phyloP scores from a whole-genome alignment of 345 rosid species.

The Arabis alpina region DNA sequence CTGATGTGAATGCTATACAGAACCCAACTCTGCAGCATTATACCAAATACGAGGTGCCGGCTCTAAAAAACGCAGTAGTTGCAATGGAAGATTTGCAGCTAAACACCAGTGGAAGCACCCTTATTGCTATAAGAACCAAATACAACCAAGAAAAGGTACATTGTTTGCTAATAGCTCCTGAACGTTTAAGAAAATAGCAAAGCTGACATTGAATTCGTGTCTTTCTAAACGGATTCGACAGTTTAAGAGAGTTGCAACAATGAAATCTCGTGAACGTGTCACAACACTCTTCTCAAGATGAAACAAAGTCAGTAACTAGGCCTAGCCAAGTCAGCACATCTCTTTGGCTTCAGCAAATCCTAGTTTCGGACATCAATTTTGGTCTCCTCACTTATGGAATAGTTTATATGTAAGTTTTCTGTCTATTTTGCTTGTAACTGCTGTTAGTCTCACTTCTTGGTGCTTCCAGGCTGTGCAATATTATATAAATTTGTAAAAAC shows the following conservation, averaged over 20 bases:
- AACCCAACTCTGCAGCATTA: conserved; percentile 89
- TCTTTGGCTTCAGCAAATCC: too few species aligned
- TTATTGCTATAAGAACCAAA: conserved; percentile 60
- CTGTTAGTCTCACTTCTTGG: too few species aligned
- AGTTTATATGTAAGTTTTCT: too few species aligned
- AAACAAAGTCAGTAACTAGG: conserved; percentile 8
- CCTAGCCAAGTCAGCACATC: conserved; percentile 11
- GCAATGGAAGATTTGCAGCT: conserved; percentile 82
- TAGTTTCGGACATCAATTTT: too few species aligned
- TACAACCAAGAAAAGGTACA: conserved; percentile 78
- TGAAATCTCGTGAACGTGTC: conserved; percentile 62
- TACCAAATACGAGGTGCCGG: conserved; percentile 62
- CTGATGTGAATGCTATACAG: conserved; percentile 49
- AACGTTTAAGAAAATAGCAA: not conserved
- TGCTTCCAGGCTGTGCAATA: too few species aligned
- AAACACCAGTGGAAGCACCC: conserved; percentile 61
- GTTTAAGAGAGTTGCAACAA: conserved; percentile 79
- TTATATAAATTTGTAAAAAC: too few species aligned
- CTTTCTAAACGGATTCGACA: conserved; percentile 39
- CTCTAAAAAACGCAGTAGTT: conserved; percentile 68
- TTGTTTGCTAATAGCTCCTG: too few species aligned
- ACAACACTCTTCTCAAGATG: conserved; percentile 60
- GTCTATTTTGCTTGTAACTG: too few species aligned
- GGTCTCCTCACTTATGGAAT: too few species aligned
- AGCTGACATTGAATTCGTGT: too few species aligned